phyloP scores from a whole-genome alignment of 306 rosid genomes.

The Gastrolobium villosum region DNA sequence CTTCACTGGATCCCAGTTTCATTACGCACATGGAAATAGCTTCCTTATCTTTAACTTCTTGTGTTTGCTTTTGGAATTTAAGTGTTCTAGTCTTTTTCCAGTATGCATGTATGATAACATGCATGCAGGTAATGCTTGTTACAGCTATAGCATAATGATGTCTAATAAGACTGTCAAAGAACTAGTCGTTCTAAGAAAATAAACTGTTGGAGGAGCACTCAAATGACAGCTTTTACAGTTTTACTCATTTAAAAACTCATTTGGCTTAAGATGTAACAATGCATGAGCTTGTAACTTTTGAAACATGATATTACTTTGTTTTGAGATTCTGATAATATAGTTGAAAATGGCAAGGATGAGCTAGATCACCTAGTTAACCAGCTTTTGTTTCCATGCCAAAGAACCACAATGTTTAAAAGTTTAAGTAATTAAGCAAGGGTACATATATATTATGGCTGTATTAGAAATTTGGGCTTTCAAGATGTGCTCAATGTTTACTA shows the following conservation, averaged over 20 bases:
- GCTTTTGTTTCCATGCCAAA: slow-evolving; percentile 2
- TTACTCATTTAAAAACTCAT: slow-evolving; percentile 6
- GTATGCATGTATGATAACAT: not conserved
- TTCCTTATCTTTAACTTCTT: slow-evolving; percentile 33
- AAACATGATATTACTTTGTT: slow-evolving; percentile 12
- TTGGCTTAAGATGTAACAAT: slow-evolving; percentile 14
- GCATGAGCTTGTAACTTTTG: not conserved
- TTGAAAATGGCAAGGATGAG: slow-evolving; percentile 10
- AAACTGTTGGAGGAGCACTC: not conserved
- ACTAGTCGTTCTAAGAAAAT: slow-evolving; percentile 7
- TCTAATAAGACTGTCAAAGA: not conserved
- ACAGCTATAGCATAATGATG: slow-evolving; percentile 5
- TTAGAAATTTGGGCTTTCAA: slow-evolving; percentile 1
- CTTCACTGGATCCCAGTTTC: slow-evolving; percentile 29
- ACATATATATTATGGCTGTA: not conserved
- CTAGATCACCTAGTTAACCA: slow-evolving; percentile 11
- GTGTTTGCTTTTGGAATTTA: slow-evolving; percentile 26
- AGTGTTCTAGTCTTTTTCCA: not conserved
- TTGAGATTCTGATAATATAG: not conserved
- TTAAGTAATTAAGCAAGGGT: slow-evolving; percentile 1
- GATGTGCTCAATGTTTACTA: not conserved
- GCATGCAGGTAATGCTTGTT: slow-evolving; percentile 23
- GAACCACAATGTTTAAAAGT: slow-evolving; percentile 7
- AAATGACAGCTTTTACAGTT: not conserved
- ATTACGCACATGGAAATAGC: slow-evolving; percentile 12